These are phyloP conservation scores for Podaxis sp. DNA, from an alignment of 768 basidiomycete species.

Conservation along the genomic window DNA sequence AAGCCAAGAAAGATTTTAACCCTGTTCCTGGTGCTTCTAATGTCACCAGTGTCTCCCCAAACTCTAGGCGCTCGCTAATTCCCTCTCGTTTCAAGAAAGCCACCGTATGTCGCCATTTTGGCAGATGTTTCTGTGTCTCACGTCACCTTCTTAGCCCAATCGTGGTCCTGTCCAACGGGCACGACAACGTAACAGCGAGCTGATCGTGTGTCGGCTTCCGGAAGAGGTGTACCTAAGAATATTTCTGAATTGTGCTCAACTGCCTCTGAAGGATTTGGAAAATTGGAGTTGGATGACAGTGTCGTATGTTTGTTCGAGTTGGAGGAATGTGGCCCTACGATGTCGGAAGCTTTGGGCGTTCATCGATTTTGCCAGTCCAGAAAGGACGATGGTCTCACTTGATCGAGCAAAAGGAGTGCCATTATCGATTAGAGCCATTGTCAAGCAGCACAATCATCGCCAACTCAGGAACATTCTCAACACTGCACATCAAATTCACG, in stretches of 20 bases:
- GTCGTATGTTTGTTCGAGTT: slow-evolving; percentile 32
- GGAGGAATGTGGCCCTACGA: slow-evolving; percentile 30
- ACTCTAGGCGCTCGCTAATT: not conserved
- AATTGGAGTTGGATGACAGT: slow-evolving; percentile 32
- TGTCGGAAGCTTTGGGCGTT: slow-evolving; percentile 30
- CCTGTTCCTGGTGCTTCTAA: not conserved
- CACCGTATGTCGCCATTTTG: not conserved
- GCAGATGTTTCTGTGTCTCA: not conserved
- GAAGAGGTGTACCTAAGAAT: slow-evolving; percentile 25
- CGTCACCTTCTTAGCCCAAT: not conserved
- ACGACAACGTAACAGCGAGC: slow-evolving; percentile 9
- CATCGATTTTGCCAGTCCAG: slow-evolving; percentile 35
- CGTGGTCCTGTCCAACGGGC: slow-evolving; percentile 11
- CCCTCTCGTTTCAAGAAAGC: not conserved
- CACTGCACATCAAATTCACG: slow-evolving; percentile 29
- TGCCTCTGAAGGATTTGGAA: slow-evolving; percentile 10
- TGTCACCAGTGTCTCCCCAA: not conserved
- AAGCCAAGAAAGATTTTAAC: not conserved
- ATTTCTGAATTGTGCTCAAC: slow-evolving; percentile 23
- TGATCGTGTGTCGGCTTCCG: slow-evolving; percentile 21
- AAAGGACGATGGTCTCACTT: slow-evolving; percentile 26
- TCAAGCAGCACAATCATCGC: slow-evolving; percentile 25
- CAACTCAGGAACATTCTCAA: slow-evolving; percentile 22
- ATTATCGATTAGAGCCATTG: slow-evolving; percentile 26
- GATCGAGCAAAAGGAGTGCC: slow-evolving; percentile 27